Base-by-base conservation (phyloP, 495 filamentous ascomycete genomes). In the Neurospora sp. region DNA sequence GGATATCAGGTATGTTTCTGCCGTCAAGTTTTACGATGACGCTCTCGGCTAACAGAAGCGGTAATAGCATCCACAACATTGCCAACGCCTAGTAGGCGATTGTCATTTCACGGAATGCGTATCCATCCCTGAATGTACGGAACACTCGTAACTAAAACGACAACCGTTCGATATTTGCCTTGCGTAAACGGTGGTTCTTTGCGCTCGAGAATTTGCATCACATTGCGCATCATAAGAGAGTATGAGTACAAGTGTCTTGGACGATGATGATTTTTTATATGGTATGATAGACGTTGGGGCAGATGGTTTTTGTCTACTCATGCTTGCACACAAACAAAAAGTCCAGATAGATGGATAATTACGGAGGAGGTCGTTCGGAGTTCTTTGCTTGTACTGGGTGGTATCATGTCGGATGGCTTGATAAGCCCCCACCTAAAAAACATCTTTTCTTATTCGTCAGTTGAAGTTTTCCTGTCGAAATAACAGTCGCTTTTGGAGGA, bases 1-100 rank as follows among this genome's bases (percentile, higher is more conserved):
- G 53, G 74, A 75, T 70, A 75, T 75, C 41, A 75, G 74, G 74
- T 75, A 69, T 40, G 74, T 69, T 40, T 68, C n/a, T 41, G 16
- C 40, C 4, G 6, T 14, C 7, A 69, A 3, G 6, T 8, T 37
- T 1, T 17, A 12, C 70, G 17, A 22, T 42, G 37, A 31, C 1
- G 17, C 17, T 65, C 3, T 37, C 9, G n/a, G 27, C 27, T 68
- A 65, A 71, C 35, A 37, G 14, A 37, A 38, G 27, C 35, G 3
- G n/a, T 31, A 1, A 22, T 40, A 68, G 42, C 70, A 31, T 61
- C 38, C 69, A 70, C 20, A 70, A 70, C 22, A 53, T 53, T 70
- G 69, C 69, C 69, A 70, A 70, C 69, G 40, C 53, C 27, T 65
- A 65, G 53, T 65, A 65, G 53, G 22, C 27, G 53, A 35, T 65